Evolutionary conservation across 83 land plant genomes (phyloP), one percentile per base, ranked within the genome.

Genomic region (Larix sibirica): DNA sequence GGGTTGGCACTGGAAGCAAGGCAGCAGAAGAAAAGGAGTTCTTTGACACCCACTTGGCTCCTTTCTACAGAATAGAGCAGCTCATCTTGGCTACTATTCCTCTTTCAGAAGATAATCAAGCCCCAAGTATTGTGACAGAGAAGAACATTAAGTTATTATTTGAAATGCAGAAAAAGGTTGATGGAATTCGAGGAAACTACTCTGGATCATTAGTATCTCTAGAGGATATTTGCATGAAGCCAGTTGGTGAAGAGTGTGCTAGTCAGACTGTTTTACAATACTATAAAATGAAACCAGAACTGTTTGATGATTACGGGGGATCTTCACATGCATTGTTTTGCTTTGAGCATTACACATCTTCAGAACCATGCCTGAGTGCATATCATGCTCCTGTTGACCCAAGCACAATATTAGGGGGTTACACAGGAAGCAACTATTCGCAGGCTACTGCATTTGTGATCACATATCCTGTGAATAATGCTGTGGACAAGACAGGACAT

Each of bases 1-100:
- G 99, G 99, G 99, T 97, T 26, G 92, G 93, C 17, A 92, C 88
- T 62, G 96, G 96, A 77, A 97, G 98, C 81, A 92, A 81, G 82
- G 96, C 96, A 13, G 92, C 96, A 68, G 84, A 90, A 77, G 99
- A 97, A 84, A 97, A 95, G 82, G 85, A 89, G 79, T 97, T 86
- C 88, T 97, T 97, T 86, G 99, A 97, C 87, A 88, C 79, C 69
- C 94, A 95, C 73, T 89, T 97, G 60, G 91, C 98, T 47, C 99
- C 99, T 18, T 97, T 97, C 83, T 97, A 97, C 75, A 91, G 99
- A 83, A 95, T 97, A 85, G 95, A 97, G 74, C 92, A 95, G 98
- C 93, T 97, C 44, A 89, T 97, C 71, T 40, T 97, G 81, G 95
- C 98, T 64, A 95, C 96, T 47, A 67, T 89, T 84, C 96, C 99